A percentile compares a stretch with the other conserved stretches of the same genome.
Conservation (phyloP, 2,329 filamentous ascomycete genomes). For the Penicillium concentricum region DNA sequence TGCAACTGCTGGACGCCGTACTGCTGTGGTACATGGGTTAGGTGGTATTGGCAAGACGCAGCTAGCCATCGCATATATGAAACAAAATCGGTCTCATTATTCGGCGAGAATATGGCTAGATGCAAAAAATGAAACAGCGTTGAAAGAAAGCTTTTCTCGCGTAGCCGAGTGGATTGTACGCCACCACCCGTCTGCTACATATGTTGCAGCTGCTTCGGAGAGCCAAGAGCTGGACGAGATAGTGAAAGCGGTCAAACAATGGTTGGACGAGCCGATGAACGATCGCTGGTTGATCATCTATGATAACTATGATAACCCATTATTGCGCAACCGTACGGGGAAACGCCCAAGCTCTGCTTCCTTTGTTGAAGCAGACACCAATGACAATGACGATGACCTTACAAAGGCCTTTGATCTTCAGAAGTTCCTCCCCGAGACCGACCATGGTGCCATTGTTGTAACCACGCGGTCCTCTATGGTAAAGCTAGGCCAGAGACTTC, state of each 20-base stretch:
- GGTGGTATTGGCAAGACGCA: constrained; percentile 13
- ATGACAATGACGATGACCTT: background rate
- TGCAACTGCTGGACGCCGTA: background rate
- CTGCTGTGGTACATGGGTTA: constrained; percentile 7
- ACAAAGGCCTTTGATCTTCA: constrained; percentile 6
- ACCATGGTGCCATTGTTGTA: constrained; percentile 6
- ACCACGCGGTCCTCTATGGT: constrained; percentile 8
- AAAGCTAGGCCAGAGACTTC: constrained; percentile 3
- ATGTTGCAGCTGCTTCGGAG: background rate
- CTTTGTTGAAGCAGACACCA: background rate
- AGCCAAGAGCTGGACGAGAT: background rate
- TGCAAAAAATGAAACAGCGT: background rate
- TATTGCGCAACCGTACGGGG: background rate
- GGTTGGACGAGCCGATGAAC: constrained; percentile 7
- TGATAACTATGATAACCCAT: constrained; percentile 12
- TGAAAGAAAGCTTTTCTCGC: constrained; percentile 9
- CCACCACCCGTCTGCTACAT: background rate
- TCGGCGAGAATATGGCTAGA: constrained; percentile 8
- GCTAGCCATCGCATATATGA: constrained; percentile 4
- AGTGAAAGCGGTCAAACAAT: constrained; percentile 4
- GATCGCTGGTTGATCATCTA: constrained; percentile 8
- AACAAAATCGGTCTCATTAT: background rate
- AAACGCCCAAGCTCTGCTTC: background rate
- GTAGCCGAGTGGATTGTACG: constrained; percentile 2
- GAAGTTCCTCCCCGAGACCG: constrained; percentile 1